Base-by-base conservation (phyloP, 176 grass and related monocot species). In the Hordeum marinum region DNA sequence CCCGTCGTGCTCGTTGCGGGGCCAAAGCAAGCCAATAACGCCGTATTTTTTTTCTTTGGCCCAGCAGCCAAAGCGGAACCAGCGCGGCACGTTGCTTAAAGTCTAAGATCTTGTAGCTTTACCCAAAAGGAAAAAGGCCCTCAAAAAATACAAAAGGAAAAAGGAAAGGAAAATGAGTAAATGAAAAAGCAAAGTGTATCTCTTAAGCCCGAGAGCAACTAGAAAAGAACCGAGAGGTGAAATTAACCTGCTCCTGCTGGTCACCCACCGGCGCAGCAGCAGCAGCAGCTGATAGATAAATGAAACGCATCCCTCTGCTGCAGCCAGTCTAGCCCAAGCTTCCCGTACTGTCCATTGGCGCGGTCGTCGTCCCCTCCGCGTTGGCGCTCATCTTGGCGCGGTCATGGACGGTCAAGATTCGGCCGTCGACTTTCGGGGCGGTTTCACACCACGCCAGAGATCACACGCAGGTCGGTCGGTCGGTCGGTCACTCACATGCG, bases 41-140 rank as follows among this genome's bases (percentile, higher is more conserved):
- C 13, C 45, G 31, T 23, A 27, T 15, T 36, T 14, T 27, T 8
- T 43, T 63, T 27, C 20, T 65, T 52, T 35, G 63, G 20, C 3
- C 4, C 13, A 26, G 21, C 52, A 73, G 37, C 29, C 68, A 41
- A 29, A 60, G 54, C 54, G 24, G 24, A 21, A 40, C 39, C 80
- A 32, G 41, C 67, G 37, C 68, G 17, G 23, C 15, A 31, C 41
- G 54, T 83, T 74, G 81, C 81, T 83, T 83, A 43, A 45, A 74
- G 52, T 0, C 24, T 62, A 83, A 73, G 69, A 61, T 15, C 17
- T 25, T 14, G 4, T 7, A 84, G 57, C 82, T 84, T 84, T 63
- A 11, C 40, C 40, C 27, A 50, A 84, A 75, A 35, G 40, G 15
- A 17, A 48, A 58, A n/a, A n/a, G n/a, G n/a, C n/a, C n/a, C n/a